Evolutionary conservation across 768 basidiomycete genomes (phyloP), one percentile per base, ranked within the genome.

Genomic region (Serpula lacrymans): DNA sequence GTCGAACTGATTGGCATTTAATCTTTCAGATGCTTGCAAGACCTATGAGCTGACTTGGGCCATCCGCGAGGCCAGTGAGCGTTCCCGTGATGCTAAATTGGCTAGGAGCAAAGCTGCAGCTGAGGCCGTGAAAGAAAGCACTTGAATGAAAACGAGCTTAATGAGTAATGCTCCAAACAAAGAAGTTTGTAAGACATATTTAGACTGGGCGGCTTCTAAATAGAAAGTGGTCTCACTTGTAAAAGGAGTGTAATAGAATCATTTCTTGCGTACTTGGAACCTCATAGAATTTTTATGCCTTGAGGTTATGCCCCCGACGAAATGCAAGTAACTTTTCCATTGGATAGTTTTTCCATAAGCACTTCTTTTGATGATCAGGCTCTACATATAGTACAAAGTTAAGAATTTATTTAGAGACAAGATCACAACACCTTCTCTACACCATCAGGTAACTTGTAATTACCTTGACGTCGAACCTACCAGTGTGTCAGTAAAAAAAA

Each of bases 41-140:
- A 86, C 91, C 6, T 95, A 95, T 51, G 82, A 94, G 60, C 72
- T 95, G 46, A 94, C 91, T 17, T 95, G 92, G 92, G 89, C 91
- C 21, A 94, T 95, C 59, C 83, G 91, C 34, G 70, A 77, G 47
- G 84, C 88, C 23, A 79, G 78, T 49, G 88, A 91, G 57, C 74
- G 71, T 36, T 80, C 80, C 45, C 78, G 79, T 23, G 69, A 60
- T 11, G 64, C 62, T 17, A 77, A 62, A 46, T 51, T 70, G 30
- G 66, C 68, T 48, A 61, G 65, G 12, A 58, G 60, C 43, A 57
- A 46, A 35, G 53, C 60, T 24, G 53, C 62, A 35, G 53, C 53
- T 5, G 47, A 60, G 31, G 30, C 33, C 27, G 49, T 60, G 18
- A 46, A 55, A 32, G 62, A 49, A 20, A 32, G 55, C 29, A 56